These are phyloP conservation scores for Beverwykella pulmonaria DNA, from an alignment of 495 filamentous ascomycete species.

Conservation along the genomic window DNA sequence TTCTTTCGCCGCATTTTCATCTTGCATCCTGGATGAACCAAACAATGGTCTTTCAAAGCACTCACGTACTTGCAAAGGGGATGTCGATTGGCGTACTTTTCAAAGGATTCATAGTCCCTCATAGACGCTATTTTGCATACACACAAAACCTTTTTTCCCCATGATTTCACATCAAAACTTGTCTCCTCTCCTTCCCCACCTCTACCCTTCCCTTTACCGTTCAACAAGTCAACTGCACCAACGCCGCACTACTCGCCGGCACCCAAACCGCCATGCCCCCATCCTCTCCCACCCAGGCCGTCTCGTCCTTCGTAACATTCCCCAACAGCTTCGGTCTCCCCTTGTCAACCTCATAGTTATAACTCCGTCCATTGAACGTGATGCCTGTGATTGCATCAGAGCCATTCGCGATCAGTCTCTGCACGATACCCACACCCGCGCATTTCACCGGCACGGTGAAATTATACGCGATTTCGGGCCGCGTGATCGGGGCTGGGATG, in stretches of 20 bases:
- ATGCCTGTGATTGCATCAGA: conserved; percentile 65
- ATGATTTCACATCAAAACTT: no score
- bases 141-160: no score
- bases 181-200: no score
- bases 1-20: conserved; percentile 30
- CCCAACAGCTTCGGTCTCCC: conserved; percentile 59
- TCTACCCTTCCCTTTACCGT: not conserved
- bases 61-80: no score
- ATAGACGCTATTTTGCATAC: no score
- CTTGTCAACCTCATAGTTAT: conserved; percentile 61
- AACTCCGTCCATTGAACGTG: conserved; percentile 65
- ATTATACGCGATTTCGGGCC: conserved; percentile 50
- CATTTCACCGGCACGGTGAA: conserved; percentile 48
- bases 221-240: conserved; percentile 51
- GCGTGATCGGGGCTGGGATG: conserved; percentile 35
- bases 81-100: no score
- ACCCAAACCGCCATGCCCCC: conserved; percentile 55
- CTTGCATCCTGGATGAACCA: conserved; percentile 33
- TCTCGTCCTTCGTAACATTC: conserved; percentile 63
- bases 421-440: conserved; percentile 44
- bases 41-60: no score
- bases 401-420: conserved; percentile 61
- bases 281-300: conserved; percentile 45
- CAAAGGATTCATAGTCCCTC: no score
- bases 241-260: conserved; percentile 54